phyloP scores from a whole-genome alignment of 2,329 filamentous ascomycete genomes.

The Trichophyton benhamiae region DNA sequence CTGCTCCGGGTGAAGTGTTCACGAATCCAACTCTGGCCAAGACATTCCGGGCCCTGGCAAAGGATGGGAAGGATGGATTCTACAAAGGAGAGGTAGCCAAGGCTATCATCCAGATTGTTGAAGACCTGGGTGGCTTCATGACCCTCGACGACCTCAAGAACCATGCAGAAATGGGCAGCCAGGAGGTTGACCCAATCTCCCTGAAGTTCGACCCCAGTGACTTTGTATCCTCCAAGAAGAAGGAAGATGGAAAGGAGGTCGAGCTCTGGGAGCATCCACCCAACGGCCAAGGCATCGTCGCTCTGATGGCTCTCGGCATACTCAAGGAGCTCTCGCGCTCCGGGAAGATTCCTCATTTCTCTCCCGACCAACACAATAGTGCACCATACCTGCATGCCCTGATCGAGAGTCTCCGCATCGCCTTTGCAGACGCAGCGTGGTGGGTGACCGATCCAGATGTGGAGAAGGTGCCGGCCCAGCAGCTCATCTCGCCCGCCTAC shows the following conservation, averaged over 20 bases:
- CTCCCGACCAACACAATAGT: slow-evolving; percentile 63
- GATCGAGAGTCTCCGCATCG: slow-evolving; percentile 76
- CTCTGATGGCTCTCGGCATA: slow-evolving; percentile 86
- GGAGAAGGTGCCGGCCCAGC: slow-evolving; percentile 53
- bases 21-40: slow-evolving; percentile 68
- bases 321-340: slow-evolving; percentile 69
- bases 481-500: slow-evolving; percentile 61
- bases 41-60: slow-evolving; percentile 68
- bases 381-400: slow-evolving; percentile 70
- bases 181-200: slow-evolving; percentile 75
- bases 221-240: slow-evolving; percentile 36
- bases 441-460: slow-evolving; percentile 76
- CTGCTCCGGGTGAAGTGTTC: slow-evolving; percentile 73
- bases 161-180: slow-evolving; percentile 60
- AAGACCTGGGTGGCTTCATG: slow-evolving; percentile 63
- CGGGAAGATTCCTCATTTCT: slow-evolving; percentile 62
- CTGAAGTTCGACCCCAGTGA: slow-evolving; percentile 61
- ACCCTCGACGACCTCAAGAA: slow-evolving; percentile 67
- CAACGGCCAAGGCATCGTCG: slow-evolving; percentile 91
- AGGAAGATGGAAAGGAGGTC: slow-evolving; percentile 40
- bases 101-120: slow-evolving; percentile 64
- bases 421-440: slow-evolving; percentile 83
- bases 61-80: slow-evolving; percentile 78
- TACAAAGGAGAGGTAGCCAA: slow-evolving; percentile 76
- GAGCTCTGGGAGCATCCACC: slow-evolving; percentile 95